Conservation (phyloP, 2,329 filamentous ascomycete genomes). For the Neocatenulostroma microsporum region DNA sequence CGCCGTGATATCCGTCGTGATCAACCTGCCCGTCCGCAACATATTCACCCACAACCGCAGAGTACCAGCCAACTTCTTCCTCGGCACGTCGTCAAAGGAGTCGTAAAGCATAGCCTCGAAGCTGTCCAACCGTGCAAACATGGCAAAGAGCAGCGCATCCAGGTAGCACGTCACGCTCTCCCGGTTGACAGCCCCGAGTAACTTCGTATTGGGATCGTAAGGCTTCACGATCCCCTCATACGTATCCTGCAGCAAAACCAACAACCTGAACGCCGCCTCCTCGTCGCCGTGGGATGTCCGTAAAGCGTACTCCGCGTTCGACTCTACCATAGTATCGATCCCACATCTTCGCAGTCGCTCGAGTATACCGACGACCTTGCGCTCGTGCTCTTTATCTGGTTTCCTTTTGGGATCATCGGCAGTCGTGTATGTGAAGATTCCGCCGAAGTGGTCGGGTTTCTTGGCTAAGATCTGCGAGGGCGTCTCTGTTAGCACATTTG, state of each 20-base stretch:
- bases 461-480: too few species aligned
- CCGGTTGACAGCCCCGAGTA: slow-evolving; percentile 81
- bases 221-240: slow-evolving; percentile 69
- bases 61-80: slow-evolving; percentile 66
- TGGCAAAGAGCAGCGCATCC: slow-evolving; percentile 84
- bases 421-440: slow-evolving; percentile 54
- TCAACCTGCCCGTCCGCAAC: slow-evolving; percentile 73
- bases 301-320: slow-evolving; percentile 57
- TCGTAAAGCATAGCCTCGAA: slow-evolving; percentile 90
- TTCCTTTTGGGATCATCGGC: slow-evolving; percentile 50
- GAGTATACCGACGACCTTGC: slow-evolving; percentile 49
- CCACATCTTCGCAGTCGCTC: slow-evolving; percentile 47
- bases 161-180: slow-evolving; percentile 88
- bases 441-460: slow-evolving; percentile 54
- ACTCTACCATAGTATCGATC: slow-evolving; percentile 49
- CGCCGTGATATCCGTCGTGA: slow-evolving; percentile 75
- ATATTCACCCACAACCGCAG: slow-evolving; percentile 90
- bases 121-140: slow-evolving; percentile 84
- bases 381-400: slow-evolving; percentile 47
- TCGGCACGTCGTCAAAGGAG: slow-evolving; percentile 63
- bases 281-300: slow-evolving; percentile 59
- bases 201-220: slow-evolving; percentile 62
- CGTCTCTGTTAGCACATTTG: slow-evolving; percentile 7
- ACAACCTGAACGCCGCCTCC: slow-evolving; percentile 66
- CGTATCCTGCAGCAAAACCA: slow-evolving; percentile 72